These are phyloP conservation scores for Boletus rubescentipes DNA, from an alignment of 768 basidiomycete species.

Conservation along the genomic window DNA sequence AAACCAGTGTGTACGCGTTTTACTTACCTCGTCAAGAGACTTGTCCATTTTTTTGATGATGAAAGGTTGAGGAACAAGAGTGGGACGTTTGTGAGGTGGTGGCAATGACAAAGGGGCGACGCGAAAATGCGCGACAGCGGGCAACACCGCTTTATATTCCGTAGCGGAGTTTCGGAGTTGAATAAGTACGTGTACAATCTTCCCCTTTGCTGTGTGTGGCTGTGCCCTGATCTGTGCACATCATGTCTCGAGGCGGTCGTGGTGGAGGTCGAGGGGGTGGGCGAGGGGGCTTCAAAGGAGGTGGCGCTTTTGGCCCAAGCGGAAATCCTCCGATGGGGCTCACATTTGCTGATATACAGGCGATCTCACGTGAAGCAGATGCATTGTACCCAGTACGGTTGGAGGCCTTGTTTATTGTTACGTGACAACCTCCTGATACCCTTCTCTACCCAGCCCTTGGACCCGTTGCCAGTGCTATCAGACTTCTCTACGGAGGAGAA, in stretches of 20 bases:
- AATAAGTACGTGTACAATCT: constrained; percentile 7
- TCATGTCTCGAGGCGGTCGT: constrained; percentile 54
- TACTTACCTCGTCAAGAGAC: constrained; percentile 78
- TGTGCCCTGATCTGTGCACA: constrained; percentile 7
- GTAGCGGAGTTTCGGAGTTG: constrained; percentile 28
- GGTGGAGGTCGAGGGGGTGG: constrained; percentile 53
- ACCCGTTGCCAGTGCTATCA: constrained; percentile 63
- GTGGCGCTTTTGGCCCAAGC: constrained; percentile 35
- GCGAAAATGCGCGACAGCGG: constrained; percentile 4
- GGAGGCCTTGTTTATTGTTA: constrained; percentile 19
- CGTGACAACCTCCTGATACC: constrained; percentile 19
- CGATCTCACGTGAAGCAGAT: constrained; percentile 71
- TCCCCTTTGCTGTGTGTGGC: constrained; percentile 3
- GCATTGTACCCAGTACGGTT: constrained; percentile 77
- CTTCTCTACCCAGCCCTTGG: constrained; percentile 50
- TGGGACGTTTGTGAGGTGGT: constrained; percentile 11
- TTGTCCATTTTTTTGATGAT: constrained; percentile 60
- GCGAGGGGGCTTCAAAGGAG: constrained; percentile 59
- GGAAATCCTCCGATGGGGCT: constrained; percentile 72
- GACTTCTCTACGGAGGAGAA: constrained; percentile 67
- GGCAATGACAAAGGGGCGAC: constrained; percentile 32
- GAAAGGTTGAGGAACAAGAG: neutral
- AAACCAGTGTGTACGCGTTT: neutral
- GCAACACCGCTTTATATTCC: constrained; percentile 18
- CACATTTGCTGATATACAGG: constrained; percentile 76